Conservation (phyloP, 1,139 yeast genomes). For the Geotrichum armillariae region DNA sequence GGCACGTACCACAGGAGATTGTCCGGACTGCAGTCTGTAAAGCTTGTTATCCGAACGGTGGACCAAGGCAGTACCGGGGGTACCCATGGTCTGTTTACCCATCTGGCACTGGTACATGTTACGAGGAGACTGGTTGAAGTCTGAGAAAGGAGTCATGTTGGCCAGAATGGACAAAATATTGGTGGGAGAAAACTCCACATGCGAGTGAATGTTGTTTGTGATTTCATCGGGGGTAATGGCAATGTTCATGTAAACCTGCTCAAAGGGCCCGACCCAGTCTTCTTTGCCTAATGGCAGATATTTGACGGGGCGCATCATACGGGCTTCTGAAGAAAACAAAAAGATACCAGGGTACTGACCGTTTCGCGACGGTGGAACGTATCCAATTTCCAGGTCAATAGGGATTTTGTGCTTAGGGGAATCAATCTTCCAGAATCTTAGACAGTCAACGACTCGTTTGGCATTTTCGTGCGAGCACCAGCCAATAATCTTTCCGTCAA, state of each 20-base stretch:
- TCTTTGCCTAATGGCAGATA: slow-evolving; percentile 80
- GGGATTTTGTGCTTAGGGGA: slow-evolving; percentile 70
- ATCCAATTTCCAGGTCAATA: slow-evolving; percentile 84
- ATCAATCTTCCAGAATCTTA: slow-evolving; percentile 91
- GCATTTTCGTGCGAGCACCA: slow-evolving; percentile 95
- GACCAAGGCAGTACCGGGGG: slow-evolving; percentile 93
- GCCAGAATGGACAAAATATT: slow-evolving; percentile 92
- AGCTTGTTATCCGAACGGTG: slow-evolving; percentile 95
- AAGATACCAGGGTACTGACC: slow-evolving; percentile 98
- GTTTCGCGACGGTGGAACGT: slow-evolving; percentile 88
- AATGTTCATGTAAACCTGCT: slow-evolving; percentile 94
- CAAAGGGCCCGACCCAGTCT: slow-evolving; percentile 95
- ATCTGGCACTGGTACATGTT: slow-evolving; percentile 99
- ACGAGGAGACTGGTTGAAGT: slow-evolving; percentile 98
- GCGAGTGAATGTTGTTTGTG: slow-evolving; percentile 75
- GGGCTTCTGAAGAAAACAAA: slow-evolving; percentile 85
- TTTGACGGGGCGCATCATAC: slow-evolving; percentile 96
- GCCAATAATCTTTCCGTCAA: slow-evolving; percentile 91
- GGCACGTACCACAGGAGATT: slow-evolving; percentile 96
- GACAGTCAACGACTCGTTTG: slow-evolving; percentile 78
- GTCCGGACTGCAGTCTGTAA: slow-evolving; percentile 91
- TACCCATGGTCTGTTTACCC: slow-evolving; percentile 99
- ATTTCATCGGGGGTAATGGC: slow-evolving; percentile 96
- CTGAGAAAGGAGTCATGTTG: slow-evolving; percentile 95
- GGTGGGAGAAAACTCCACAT: slow-evolving; percentile 94